A percentile compares a stretch with the other conserved stretches of the same genome.
These are phyloP conservation scores for Salix suchowensis DNA, from an alignment of 345 rosid species.

Conservation along the genomic window DNA sequence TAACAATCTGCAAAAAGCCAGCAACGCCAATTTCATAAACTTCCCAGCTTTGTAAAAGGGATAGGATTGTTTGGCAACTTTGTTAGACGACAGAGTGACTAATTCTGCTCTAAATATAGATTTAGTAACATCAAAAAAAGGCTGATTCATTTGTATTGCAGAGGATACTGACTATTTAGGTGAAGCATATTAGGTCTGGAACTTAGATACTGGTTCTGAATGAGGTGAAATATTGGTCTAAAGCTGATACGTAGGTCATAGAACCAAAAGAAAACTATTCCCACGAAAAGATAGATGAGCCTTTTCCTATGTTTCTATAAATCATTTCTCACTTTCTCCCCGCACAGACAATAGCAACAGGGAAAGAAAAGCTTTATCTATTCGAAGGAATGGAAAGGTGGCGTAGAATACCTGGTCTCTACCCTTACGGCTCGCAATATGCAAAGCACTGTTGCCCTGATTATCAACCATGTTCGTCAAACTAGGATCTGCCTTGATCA, in stretches of 20 bases:
- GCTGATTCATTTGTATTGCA: neutral
- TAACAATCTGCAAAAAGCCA: conserved; percentile 55
- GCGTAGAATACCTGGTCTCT: conserved; percentile 50
- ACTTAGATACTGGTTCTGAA: neutral
- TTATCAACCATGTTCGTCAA: conserved; percentile 61
- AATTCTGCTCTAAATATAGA: neutral
- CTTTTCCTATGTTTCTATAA: too few species aligned
- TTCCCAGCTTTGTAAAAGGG: neutral
- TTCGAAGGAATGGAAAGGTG: neutral
- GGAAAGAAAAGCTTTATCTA: neutral
- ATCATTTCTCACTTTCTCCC: neutral
- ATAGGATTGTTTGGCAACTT: neutral
- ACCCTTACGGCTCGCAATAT: conserved; percentile 69
- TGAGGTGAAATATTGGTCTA: neutral
- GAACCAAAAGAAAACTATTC: neutral
- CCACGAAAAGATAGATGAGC: too few species aligned
- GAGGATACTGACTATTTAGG: neutral
- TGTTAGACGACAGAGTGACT: neutral
- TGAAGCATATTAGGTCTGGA: neutral
- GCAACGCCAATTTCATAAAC: neutral
- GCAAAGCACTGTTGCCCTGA: conserved; percentile 81
- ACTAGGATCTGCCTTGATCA: conserved; percentile 42
- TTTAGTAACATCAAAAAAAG: neutral
- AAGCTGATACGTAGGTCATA: neutral
- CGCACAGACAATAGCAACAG: neutral